These are phyloP conservation scores for Amphibolis antarctica DNA, from an alignment of 106 monocot genomes.

Conservation along the genomic window DNA sequence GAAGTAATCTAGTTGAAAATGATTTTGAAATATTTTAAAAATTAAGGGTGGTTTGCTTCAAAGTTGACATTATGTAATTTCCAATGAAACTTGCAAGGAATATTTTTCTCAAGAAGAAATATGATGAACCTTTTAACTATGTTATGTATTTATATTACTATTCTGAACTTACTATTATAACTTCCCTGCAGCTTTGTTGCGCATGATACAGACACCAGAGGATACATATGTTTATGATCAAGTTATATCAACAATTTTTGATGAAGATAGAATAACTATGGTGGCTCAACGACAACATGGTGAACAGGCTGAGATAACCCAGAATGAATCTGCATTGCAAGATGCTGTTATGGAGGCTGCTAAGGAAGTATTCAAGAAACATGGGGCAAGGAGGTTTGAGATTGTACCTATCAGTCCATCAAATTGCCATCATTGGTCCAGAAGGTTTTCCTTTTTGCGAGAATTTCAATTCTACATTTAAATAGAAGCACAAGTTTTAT, in stretches of 20 bases:
- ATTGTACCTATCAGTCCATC: constrained; percentile 53
- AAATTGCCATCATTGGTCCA: constrained; percentile 30
- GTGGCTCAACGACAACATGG: constrained; percentile 33
- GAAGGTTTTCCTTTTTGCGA: constrained; percentile 36
- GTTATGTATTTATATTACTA: too few relatives aligned
- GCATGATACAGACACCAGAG: constrained; percentile 73
- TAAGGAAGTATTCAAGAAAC: constrained; percentile 61
- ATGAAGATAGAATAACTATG: constrained; percentile 49
- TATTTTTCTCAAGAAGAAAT: too few relatives aligned
- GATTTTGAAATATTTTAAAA: too few relatives aligned
- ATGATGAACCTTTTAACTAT: too few relatives aligned
- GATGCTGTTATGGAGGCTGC: constrained; percentile 53
- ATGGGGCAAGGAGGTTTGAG: constrained; percentile 80
- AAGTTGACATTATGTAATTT: too few relatives aligned
- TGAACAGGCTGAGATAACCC: constrained; percentile 24
- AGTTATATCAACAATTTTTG: constrained; percentile 85
- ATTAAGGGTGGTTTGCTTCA: too few relatives aligned
- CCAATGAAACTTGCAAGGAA: too few relatives aligned
- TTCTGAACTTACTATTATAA: background rate
- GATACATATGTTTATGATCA: constrained; percentile 88
- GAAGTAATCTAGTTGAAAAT: too few relatives aligned
- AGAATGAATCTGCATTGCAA: constrained; percentile 37
- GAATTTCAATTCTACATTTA: background rate
- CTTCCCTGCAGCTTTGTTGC: constrained; percentile 59
- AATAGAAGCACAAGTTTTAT: background rate